Base-by-base conservation (phyloP, 305 asterid species). In the Fraxinus velutina region DNA sequence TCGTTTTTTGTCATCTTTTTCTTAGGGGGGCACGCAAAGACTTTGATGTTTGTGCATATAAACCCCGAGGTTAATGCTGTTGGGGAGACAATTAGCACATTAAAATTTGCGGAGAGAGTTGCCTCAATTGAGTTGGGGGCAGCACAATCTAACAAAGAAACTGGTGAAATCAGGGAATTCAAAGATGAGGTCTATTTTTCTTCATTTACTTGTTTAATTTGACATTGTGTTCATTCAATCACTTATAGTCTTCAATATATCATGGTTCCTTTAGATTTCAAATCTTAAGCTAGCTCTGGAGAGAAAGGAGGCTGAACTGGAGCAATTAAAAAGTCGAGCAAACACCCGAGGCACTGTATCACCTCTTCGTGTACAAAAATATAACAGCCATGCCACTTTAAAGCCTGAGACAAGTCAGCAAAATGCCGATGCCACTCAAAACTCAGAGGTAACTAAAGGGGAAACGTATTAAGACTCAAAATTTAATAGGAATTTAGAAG, bases 1-100 rank as follows among this genome's bases (percentile, higher is more conserved):
- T 80, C 73, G 15, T 50, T 22, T 13, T 24, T 22, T 44, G 71
- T 79, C 66, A 64, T 80, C 42, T 80, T 81, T 78, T 74, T 47
- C 62, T 57, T 85, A 92, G 97, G 98, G 55, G 98, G 98, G 29
- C 95, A 94, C 86, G 98, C 98, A 34, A 94, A 93, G 92, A 93
- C 97, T 0, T 64, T 94, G 91, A 94, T 94, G 98, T 91, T 94
- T 44, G 96, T 94, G 85, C 98, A 94, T 84, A 90, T 94, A 84
- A 94, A 92, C 88, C 96, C 98, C 2, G 93, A 92, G 83, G 89
- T 83, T 77, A 86, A 89, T 85, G 92, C 98, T 80, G 72, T 94
- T 19, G 97, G 95, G 70, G 98, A 94, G 86, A 94, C 98, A 36
- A 88, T 94, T 50, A 93, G 98, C 87, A 93, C 98, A 68, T 81